Percentiles rank a stretch among this genome's conserved stretches.
Conservation (phyloP, 75 land plant genomes). For the Chamaecyparis obtusa region DNA sequence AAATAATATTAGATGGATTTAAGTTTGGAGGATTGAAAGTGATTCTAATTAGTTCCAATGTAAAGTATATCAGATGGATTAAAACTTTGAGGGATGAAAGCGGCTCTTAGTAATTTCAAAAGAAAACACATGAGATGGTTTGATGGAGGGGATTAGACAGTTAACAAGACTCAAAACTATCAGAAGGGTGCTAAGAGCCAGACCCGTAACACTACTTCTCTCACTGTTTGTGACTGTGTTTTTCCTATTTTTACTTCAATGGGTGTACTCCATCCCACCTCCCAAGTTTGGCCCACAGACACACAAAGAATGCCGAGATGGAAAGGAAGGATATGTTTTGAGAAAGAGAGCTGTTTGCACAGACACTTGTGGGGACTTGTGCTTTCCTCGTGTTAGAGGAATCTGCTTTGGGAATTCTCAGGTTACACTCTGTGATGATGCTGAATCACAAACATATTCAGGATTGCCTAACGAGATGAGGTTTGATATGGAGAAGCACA, state of each 20-base stretch:
- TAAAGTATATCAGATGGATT: not conserved
- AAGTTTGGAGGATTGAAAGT: not conserved
- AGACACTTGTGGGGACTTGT: slow-evolving; percentile 29
- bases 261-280: slow-evolving; percentile 10
- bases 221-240: slow-evolving; percentile 9
- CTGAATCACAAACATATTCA: not conserved
- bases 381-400: slow-evolving; percentile 40
- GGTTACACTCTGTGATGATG: slow-evolving; percentile 32
- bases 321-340: slow-evolving; percentile 18
- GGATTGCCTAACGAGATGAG: slow-evolving; percentile 26
- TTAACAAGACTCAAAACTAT: slow-evolving; percentile 5
- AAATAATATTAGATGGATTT: not conserved
- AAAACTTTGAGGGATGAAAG: slow-evolving; percentile 5
- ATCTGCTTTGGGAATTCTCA: slow-evolving; percentile 24
- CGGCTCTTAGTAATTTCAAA: not conserved
- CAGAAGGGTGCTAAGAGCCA: not conserved
- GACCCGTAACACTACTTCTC: not conserved
- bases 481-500: slow-evolving; percentile 25
- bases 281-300: slow-evolving; percentile 4
- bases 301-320: slow-evolving; percentile 14
- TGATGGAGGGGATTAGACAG: slow-evolving; percentile 5
- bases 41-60: not conserved
- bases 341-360: slow-evolving; percentile 23
- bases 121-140: not conserved
- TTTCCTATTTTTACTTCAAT: slow-evolving; percentile 7